Evolutionary conservation across 2,329 filamentous ascomycete species (phyloP).

Genomic region (Coniochaeta prunicola): DNA sequence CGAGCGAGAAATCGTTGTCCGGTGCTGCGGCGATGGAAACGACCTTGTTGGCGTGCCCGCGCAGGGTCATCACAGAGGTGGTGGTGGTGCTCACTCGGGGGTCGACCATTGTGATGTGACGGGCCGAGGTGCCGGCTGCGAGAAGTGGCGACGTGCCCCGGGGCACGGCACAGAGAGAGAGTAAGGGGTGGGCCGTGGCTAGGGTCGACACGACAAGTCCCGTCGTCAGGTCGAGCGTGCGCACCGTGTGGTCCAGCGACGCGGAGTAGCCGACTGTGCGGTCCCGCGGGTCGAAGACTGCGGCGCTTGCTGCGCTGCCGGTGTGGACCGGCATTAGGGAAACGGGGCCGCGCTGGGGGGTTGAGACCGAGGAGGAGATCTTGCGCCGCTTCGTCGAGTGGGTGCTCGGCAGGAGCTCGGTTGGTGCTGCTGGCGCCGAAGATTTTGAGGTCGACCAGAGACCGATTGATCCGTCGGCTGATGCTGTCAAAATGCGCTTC

Average conservation of each 20-base stretch:
- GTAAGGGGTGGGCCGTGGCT: constrained; percentile 74
- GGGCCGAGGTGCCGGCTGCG: constrained; percentile 71
- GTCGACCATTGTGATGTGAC: constrained; percentile 90
- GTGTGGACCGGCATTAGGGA: constrained; percentile 66
- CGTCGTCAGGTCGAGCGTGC: constrained; percentile 87
- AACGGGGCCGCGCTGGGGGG: constrained; percentile 69
- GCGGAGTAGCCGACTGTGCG: constrained; percentile 84
- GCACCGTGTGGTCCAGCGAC: constrained; percentile 84
- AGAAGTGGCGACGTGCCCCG: constrained; percentile 47
- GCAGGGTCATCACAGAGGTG: constrained; percentile 81
- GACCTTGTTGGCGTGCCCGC: constrained; percentile 76
- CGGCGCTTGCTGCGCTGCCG: constrained; percentile 63
- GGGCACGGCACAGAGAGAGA: constrained; percentile 69
- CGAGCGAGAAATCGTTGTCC: constrained; percentile 71
- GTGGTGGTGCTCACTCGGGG: constrained; percentile 70
- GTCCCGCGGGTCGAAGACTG: constrained; percentile 79
- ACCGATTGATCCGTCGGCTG: constrained; percentile 75
- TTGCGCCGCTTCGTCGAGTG: constrained; percentile 73
- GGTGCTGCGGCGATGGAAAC: constrained; percentile 42
- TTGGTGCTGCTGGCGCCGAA: constrained; percentile 66
- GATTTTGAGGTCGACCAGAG: constrained; percentile 80
- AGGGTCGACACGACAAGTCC: constrained; percentile 70
- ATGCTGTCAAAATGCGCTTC: constrained; percentile 76
- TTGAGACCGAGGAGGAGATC: constrained; percentile 40
- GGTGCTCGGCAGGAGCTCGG: constrained; percentile 59